Evolutionary conservation across 495 filamentous ascomycete species (phyloP), one percentile per base, ranked within the genome.

Genomic region (Aspergillus biplanus): DNA sequence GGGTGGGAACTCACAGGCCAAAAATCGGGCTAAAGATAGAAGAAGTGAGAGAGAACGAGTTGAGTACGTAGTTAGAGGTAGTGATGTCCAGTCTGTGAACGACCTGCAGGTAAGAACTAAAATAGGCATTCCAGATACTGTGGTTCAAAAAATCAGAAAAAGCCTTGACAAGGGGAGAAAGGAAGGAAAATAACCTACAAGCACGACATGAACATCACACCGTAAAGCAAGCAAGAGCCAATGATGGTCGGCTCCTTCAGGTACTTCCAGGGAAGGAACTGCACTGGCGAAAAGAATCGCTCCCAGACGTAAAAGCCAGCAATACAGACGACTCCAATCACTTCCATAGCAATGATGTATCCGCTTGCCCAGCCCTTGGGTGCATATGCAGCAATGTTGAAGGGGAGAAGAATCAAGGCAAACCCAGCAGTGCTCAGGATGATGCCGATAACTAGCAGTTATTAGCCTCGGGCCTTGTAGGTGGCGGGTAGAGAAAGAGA

Each of bases 61-160:
- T 82, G 7, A 71, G 75, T 60, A 86, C 75, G 58, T 82, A 83
- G 6, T 78, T 78, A 3, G 88, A 75, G 7, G 87, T 50, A 5
- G 71, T 76, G 58, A 90, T 65, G 55, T 61, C 75, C 8, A 89
- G 75, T 21, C 73, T 71, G 68, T 85, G 78, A 56, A 92, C 89
- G 9, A 89, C 88, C 73, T 89, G 87, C 1, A 91, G 78, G 75
- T 85, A 90, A 5, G 85, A 89, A 52, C 70, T 72, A 75, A 89
- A 87, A 71, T 82, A 87, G 53, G 70, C 74, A 66, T 86, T 78
- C 86, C 86, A 90, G 66, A 78, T 75, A 86, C 39, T 44, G n/a
- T 27, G 21, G 21, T 27, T 27, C 21, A 11, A 15, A 44, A 15
- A 4, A 44, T 44, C 11, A 13, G 11, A 44, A 15, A 11, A 13